Base-by-base conservation (phyloP, 768 basidiomycete genomes). In the Amanita pseudoporphyria region DNA sequence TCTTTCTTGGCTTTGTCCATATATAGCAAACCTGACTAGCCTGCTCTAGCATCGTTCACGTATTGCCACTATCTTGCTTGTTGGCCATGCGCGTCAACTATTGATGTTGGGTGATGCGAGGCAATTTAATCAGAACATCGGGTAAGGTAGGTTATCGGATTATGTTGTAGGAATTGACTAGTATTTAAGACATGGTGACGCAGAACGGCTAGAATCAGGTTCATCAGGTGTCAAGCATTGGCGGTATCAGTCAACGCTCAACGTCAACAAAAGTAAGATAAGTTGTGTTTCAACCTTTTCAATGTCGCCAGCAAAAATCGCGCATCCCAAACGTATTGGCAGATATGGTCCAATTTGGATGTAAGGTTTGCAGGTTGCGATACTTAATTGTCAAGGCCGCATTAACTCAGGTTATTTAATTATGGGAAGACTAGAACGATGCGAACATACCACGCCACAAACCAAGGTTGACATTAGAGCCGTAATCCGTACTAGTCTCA, bases 21-120 rank as follows among this genome's bases (percentile, higher is more conserved):
- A 24, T 26, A 43, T 43, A 31, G 26, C 28, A 42, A 42, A 26
- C 21, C 40, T 24, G 40, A 19, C 40, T 28, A n/a, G 41, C 28
- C 41, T 43, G 21, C 24, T 22, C 41, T n/a, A 39, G 28, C 3
- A 4, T 28, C 26, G 3, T 28, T 42, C 41, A 28, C 41, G 41
- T 43, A 43, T 43, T 26, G 41, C 41, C 41, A 43, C 28, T 37
- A 14, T 43, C 41, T 26, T 43, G 26, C 41, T n/a, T 28, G 22
- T 42, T 42, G 40, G 22, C 40, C 40, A 3, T 14, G 40, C 24
- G 38, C 24, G 38, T 21, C 38, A 39, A 4, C 21, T 22, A 19
- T 21, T 10, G 41, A 28, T 24, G 24, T 28, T 26, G 41, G 41
- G 22, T 43, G 41, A 43, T 28, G 41, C 10, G 28, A 43, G 40